phyloP scores from a whole-genome alignment of 2,329 filamentous ascomycete genomes.

The Peltaster fructicola region DNA sequence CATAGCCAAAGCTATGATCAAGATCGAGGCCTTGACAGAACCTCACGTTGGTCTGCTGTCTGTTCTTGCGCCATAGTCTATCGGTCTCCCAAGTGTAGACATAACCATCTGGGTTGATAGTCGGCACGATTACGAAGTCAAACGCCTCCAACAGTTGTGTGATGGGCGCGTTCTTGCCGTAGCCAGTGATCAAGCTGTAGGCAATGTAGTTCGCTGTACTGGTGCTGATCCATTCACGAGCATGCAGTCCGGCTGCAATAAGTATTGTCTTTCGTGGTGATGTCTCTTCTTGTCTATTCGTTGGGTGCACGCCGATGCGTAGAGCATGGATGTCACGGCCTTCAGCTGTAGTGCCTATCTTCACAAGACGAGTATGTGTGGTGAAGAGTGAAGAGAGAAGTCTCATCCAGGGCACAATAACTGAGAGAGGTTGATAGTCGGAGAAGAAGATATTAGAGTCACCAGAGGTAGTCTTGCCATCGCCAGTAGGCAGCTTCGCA shows the following conservation, averaged over 20 bases:
- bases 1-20: conserved; percentile 69
- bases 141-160: conserved; percentile 67
- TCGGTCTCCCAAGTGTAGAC: conserved; percentile 86
- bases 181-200: conserved; percentile 70
- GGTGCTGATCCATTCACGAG: conserved; percentile 89
- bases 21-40: conserved; percentile 83
- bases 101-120: conserved; percentile 85
- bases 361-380: conserved; percentile 54
- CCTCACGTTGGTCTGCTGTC: conserved; percentile 62
- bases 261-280: conserved; percentile 56
- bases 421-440: conserved; percentile 76
- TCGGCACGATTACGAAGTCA: conserved; percentile 76
- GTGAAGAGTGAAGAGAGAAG: conserved; percentile 82
- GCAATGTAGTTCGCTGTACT: conserved; percentile 83
- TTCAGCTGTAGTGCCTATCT: conserved; percentile 71
- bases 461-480: conserved; percentile 1
- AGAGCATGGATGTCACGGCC: conserved; percentile 73
- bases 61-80: conserved; percentile 86
- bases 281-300: conserved; percentile 27
- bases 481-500: conserved; percentile 1
- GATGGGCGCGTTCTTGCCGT: conserved; percentile 51
- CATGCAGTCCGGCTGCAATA: conserved; percentile 74
- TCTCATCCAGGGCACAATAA: conserved; percentile 80
- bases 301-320: conserved; percentile 48
- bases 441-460: conserved; percentile 68